Base-by-base conservation (phyloP, 2,329 filamentous ascomycete genomes). In the Sporothrix inflata region DNA sequence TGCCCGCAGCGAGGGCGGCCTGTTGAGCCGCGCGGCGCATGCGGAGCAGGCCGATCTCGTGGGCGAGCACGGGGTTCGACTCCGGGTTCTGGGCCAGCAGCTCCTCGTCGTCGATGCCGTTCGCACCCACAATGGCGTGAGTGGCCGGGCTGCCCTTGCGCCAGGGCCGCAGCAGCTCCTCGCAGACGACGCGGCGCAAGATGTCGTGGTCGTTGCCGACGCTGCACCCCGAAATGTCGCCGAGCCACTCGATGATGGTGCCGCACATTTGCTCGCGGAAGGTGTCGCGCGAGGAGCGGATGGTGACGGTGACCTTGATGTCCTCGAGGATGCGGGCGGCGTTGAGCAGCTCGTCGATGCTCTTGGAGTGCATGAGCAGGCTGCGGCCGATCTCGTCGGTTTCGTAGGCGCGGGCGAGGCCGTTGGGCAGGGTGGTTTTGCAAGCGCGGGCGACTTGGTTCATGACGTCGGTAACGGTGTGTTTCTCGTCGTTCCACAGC, bases 261-360 rank as follows among this genome's bases (percentile, higher is more conserved):
- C 93, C 94, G 77, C 94, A 98, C 97, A 99, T 99, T 80, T 98
- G 93, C 70, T 99, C 96, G 73, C 96, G 89, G 82, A 98, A 99
- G 0, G 94, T 98, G 81, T 99, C 96, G 76, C 97, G 89, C 5
- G 96, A 90, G 11, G 95, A 97, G 60, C 96, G 90, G 74, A 99
- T 94, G 0, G 96, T 99, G 66, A 98, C 94, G 0, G 96, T 98
- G 72, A 99, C 90, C 79, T 97, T 94, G 80, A 99, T 98, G 74
- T 97, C 91, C 81, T 99, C 96, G 75, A 99, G 92, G 27, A 96
- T 90, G 75, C 89, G 92, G 5, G 94, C 93, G 81, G 96, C 94
- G 16, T 84, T 83, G 19, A 99, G 84, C 14, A 99, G 86, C 49
- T 88, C 86, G 38, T 89, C 85, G 51, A 98, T 84, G 79, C 97